These are phyloP conservation scores for Trichoderma guizhouense DNA, from an alignment of 2,329 filamentous ascomycete genomes.

Conservation along the genomic window DNA sequence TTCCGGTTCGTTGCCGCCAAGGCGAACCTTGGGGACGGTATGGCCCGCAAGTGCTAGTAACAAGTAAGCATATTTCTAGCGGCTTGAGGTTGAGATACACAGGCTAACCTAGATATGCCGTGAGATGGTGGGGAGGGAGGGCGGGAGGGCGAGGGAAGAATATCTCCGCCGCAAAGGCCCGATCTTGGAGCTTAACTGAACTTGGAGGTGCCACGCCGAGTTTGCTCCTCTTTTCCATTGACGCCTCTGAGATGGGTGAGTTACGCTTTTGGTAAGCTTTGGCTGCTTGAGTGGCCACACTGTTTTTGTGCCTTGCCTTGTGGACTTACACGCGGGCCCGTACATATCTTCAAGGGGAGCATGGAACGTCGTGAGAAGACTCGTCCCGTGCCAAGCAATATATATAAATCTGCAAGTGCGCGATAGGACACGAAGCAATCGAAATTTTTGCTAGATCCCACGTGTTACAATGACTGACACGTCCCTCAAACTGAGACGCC, in stretches of 20 bases:
- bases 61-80: slow-evolving; percentile 9
- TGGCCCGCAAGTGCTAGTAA: background rate
- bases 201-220: background rate
- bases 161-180: background rate
- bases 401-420: background rate
- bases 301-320: background rate
- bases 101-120: background rate
- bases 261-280: background rate
- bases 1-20: slow-evolving; percentile 1
- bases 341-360: background rate
- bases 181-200: background rate
- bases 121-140: background rate
- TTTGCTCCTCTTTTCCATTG: background rate
- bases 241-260: background rate
- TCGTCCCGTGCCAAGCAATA: background rate
- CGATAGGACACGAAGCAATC: background rate
- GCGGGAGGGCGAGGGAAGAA: background rate
- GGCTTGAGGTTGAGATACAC: background rate
- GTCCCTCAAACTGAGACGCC: background rate
- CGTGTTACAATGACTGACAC: background rate
- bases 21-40: background rate
- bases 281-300: background rate
- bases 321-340: background rate
- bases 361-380: background rate
- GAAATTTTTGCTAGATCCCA: background rate